Conservation (phyloP, 139 green algal genomes). For the Chlorella sp. region DNA sequence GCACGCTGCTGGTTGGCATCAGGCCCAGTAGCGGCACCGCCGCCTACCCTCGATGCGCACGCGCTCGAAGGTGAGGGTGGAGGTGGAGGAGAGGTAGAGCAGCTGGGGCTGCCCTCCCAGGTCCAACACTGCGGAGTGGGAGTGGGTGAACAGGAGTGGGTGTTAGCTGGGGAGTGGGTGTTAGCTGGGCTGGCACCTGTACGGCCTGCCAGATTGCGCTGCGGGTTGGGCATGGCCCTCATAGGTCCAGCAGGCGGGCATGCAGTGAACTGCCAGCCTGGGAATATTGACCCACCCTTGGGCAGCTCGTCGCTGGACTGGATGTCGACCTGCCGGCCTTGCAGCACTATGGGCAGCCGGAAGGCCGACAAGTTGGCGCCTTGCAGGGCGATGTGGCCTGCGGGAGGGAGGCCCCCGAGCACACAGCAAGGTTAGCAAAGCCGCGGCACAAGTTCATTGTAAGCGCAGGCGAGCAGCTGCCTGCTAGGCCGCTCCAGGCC, state of each 20-base stretch:
- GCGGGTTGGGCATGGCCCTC: too few species aligned
- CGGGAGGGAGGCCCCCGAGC: not conserved
- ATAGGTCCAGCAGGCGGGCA: too few species aligned
- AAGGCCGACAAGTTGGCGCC: not conserved
- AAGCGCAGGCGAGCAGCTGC: too few species aligned
- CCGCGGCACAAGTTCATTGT: too few species aligned
- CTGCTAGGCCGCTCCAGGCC: too few species aligned
- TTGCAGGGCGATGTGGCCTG: slow-evolving; percentile 1
- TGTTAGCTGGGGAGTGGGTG: too few species aligned
- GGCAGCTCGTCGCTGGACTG: not conserved
- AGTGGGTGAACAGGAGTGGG: not conserved
- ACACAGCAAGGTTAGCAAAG: too few species aligned
- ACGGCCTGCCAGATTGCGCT: too few species aligned
- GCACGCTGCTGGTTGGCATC: too few species aligned
- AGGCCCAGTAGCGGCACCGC: too few species aligned
- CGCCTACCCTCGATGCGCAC: not conserved
- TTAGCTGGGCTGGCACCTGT: too few species aligned
- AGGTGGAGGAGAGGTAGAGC: not conserved
- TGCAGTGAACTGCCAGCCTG: too few species aligned
- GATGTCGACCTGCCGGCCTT: not conserved
- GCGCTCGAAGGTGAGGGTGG: not conserved
- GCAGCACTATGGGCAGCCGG: slow-evolving; percentile 1
- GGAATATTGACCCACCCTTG: not conserved
- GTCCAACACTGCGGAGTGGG: not conserved
- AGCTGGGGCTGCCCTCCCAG: not conserved